phyloP scores from a whole-genome alignment of 2,329 filamentous ascomycete genomes.

The Botrytis aclada region DNA sequence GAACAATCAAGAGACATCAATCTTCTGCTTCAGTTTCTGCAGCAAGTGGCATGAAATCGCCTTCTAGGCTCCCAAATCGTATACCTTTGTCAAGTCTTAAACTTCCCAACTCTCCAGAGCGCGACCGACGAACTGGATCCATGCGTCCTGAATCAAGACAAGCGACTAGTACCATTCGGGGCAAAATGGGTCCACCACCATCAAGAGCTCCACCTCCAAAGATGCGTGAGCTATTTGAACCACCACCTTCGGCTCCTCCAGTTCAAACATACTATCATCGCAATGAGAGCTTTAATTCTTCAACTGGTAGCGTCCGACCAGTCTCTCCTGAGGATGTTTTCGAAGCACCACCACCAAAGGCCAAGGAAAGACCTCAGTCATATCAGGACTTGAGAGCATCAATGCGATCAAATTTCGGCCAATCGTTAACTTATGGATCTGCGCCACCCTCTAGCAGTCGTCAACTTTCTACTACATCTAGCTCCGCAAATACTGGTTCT shows the following conservation, averaged over 20 bases:
- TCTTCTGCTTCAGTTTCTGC: conserved; percentile 23
- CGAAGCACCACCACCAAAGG: conserved; percentile 56
- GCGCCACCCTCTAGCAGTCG: conserved; percentile 44
- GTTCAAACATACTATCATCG: conserved; percentile 54
- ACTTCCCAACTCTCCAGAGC: conserved; percentile 78
- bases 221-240: conserved; percentile 77
- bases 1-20: conserved; percentile 35
- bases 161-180: conserved; percentile 39
- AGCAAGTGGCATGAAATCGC: conserved; percentile 45
- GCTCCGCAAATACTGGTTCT: conserved; percentile 62
- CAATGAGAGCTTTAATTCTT: conserved; percentile 46
- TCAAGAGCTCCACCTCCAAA: conserved; percentile 76
- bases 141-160: conserved; percentile 29
- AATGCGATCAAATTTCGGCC: conserved; percentile 41
- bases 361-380: conserved; percentile 38
- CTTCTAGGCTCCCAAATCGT: conserved; percentile 67
- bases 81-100: conserved; percentile 67
- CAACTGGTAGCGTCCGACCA: conserved; percentile 53
- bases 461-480: conserved; percentile 71
- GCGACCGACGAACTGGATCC: conserved; percentile 40
- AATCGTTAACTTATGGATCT: conserved; percentile 30
- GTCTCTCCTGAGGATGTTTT: conserved; percentile 82
- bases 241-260: conserved; percentile 45
- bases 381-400: conserved; percentile 45
- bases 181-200: conserved; percentile 51